Evolutionary conservation across 352 stramenopile species (phyloP).

Genomic region (Phytopythium montanum): DNA sequence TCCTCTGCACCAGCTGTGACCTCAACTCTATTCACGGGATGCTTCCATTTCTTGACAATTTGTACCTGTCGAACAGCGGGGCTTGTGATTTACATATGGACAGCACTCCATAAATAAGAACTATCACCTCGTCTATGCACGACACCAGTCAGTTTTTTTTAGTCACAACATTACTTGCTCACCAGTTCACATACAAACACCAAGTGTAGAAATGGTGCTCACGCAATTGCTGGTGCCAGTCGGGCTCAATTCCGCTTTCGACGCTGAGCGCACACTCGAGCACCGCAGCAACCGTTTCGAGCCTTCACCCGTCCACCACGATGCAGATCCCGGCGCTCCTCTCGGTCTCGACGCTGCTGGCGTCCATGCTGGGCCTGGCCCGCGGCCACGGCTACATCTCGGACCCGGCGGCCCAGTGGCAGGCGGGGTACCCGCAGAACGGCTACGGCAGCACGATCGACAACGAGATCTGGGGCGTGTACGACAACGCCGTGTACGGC

Average conservation of each 20-base stretch:
- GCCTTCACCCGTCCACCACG: neutral
- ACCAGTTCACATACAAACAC: too few relatives aligned
- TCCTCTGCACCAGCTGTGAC: too few relatives aligned
- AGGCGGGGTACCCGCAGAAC: conserved; percentile 35
- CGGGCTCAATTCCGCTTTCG: conserved; percentile 1
- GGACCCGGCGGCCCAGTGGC: conserved; percentile 26
- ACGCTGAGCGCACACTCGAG: neutral
- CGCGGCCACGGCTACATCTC: conserved; percentile 25
- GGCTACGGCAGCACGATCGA: conserved; percentile 41
- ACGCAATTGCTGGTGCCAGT: neutral
- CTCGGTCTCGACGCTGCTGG: conserved; percentile 9
- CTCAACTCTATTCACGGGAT: too few relatives aligned
- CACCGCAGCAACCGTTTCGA: neutral
- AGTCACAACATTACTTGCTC: too few relatives aligned
- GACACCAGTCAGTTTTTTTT: too few relatives aligned
- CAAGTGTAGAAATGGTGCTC: too few relatives aligned
- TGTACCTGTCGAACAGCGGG: too few relatives aligned
- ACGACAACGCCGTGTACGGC: conserved; percentile 37
- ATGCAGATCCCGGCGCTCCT: conserved; percentile 8
- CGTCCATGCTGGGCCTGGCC: conserved; percentile 5
- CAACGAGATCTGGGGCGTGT: conserved; percentile 25
- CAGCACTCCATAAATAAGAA: too few relatives aligned
- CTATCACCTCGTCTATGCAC: too few relatives aligned
- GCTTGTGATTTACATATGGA: too few relatives aligned
- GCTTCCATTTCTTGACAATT: too few relatives aligned